Evolutionary conservation across 1,139 yeast species (phyloP).

Genomic region (Taphrina deformans): DNA sequence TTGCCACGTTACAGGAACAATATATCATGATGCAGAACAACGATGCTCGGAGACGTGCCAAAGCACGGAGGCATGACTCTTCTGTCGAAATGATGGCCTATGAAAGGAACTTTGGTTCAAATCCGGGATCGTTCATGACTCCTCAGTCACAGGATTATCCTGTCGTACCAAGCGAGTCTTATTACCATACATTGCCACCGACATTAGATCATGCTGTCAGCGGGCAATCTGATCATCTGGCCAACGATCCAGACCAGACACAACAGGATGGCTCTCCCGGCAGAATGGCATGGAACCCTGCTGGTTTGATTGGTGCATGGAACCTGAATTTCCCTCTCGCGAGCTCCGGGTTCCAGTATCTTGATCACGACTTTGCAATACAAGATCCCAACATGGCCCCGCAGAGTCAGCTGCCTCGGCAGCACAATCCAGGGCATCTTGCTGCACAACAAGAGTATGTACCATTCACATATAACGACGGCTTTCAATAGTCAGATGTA

Average conservation of each 20-base stretch:
- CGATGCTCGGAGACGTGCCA: neutral
- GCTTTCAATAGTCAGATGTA: neutral
- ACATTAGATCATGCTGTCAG: neutral
- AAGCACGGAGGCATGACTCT: neutral
- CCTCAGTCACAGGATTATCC: neutral
- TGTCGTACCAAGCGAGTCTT: neutral
- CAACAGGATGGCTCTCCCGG: neutral
- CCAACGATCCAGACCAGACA: neutral
- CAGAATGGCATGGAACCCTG: constrained; percentile 18
- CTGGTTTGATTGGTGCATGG: constrained; percentile 26
- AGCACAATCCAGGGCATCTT: neutral
- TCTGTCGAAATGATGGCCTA: neutral
- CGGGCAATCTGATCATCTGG: neutral
- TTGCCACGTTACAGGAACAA: constrained; percentile 22
- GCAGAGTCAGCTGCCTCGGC: neutral
- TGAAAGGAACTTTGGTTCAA: neutral
- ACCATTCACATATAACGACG: neutral
- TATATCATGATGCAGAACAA: constrained; percentile 18
- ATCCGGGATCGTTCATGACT: neutral
- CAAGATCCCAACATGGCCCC: neutral
- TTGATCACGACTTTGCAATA: neutral
- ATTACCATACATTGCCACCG: neutral
- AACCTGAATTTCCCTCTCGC: constrained; percentile 11
- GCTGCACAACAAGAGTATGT: neutral
- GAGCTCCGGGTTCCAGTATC: neutral